Percentiles rank a stretch among this genome's conserved stretches.
These are phyloP conservation scores for Fusarium albosuccineum DNA, from an alignment of 2,329 filamentous ascomycete genomes.

Conservation along the genomic window DNA sequence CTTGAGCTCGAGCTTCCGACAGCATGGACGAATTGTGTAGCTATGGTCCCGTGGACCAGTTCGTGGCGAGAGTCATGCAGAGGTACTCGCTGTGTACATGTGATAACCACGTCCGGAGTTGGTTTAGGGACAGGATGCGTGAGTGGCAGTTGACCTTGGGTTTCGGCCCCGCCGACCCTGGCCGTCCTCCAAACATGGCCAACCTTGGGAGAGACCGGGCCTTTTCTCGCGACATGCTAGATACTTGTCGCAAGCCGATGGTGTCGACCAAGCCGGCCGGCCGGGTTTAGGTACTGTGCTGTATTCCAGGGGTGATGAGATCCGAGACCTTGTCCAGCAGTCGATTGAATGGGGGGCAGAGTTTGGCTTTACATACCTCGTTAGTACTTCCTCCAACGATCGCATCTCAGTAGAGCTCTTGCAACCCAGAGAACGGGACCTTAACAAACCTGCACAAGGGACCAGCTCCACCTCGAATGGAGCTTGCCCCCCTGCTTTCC, in stretches of 20 bases:
- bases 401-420: slow-evolving; percentile 4
- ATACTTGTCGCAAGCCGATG: slow-evolving; percentile 25
- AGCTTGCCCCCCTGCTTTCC: slow-evolving; percentile 45
- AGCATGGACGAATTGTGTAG: slow-evolving; percentile 24
- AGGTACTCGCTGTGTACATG: slow-evolving; percentile 42
- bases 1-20: slow-evolving; percentile 38
- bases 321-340: not conserved
- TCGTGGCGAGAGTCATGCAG: slow-evolving; percentile 46
- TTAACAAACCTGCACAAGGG: slow-evolving; percentile 41
- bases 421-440: slow-evolving; percentile 36
- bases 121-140: slow-evolving; percentile 43
- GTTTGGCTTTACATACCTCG: not conserved
- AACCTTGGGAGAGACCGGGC: slow-evolving; percentile 33
- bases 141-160: slow-evolving; percentile 49
- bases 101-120: slow-evolving; percentile 48
- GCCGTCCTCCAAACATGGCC: slow-evolving; percentile 34
- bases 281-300: slow-evolving; percentile 7
- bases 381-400: slow-evolving; percentile 11
- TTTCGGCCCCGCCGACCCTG: slow-evolving; percentile 47
- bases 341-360: not conserved
- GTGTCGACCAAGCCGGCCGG: slow-evolving; percentile 21
- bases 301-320: not conserved
- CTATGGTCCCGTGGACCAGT: slow-evolving; percentile 41
- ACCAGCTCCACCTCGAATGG: slow-evolving; percentile 43
- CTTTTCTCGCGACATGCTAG: slow-evolving; percentile 33